Evolutionary conservation across 441 rosid species (phyloP).

Genomic region (Jatropha podagrica): DNA sequence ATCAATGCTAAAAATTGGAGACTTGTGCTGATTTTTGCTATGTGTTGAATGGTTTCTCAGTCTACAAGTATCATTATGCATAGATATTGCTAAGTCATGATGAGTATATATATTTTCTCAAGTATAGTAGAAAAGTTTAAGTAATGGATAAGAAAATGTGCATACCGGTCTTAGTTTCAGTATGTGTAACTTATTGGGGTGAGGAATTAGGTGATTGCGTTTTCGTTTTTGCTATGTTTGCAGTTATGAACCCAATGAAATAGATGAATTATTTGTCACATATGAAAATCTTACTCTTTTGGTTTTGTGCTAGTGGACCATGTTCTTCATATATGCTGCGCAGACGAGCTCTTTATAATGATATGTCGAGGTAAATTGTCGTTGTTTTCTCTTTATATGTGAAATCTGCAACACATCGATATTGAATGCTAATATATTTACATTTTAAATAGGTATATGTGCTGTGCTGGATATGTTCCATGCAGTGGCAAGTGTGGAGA

Average conservation of each 20-base stretch:
- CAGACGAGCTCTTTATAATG: slow-evolving; percentile 82
- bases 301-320: slow-evolving; percentile 53
- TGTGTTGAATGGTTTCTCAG: background rate
- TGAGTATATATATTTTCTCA: background rate
- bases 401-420: background rate
- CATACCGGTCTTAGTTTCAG: background rate
- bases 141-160: background rate
- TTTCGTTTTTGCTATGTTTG: background rate
- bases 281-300: background rate
- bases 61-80: background rate
- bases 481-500: slow-evolving; percentile 93
- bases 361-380: slow-evolving; percentile 74
- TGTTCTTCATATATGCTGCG: slow-evolving; percentile 87
- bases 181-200: background rate
- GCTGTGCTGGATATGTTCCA: slow-evolving; percentile 95
- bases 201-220: background rate
- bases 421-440: background rate
- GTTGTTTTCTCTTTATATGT: background rate
- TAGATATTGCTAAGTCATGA: background rate
- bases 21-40: background rate
- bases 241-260: background rate
- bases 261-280: too few relatives aligned
- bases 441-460: slow-evolving; percentile 48
- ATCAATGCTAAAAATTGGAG: background rate
- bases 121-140: background rate